Conservation (phyloP, 2,329 filamentous ascomycete genomes). For the Microsporum ferrugineum region DNA sequence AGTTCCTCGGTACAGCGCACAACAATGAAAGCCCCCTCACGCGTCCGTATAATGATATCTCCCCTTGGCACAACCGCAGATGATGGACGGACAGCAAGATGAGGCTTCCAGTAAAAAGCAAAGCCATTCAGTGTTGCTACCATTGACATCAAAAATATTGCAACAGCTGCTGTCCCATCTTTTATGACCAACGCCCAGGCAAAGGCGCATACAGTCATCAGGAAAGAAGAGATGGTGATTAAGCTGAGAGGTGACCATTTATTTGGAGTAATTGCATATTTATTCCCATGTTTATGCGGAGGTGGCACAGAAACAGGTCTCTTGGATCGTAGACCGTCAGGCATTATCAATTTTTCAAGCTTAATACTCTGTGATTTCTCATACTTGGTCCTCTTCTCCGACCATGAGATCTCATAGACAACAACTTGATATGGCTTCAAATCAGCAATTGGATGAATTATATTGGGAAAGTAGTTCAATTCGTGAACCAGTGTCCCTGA, state of each 20-base stretch:
- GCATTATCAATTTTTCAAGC: constrained; percentile 2
- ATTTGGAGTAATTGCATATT: constrained; percentile 15
- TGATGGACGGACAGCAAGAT: constrained; percentile 42
- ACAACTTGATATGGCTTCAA: constrained; percentile 32
- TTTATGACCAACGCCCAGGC: constrained; percentile 24
- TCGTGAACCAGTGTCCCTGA: constrained; percentile 45
- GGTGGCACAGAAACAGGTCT: constrained; percentile 1
- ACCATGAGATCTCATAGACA: constrained; percentile 41
- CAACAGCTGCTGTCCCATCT: constrained; percentile 43
- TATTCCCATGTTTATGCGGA: background rate
- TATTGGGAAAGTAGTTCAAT: constrained; percentile 52
- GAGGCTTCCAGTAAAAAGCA: constrained; percentile 48
- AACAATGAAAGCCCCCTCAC: constrained; percentile 49
- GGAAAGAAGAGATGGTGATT: constrained; percentile 41
- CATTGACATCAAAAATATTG: constrained; percentile 42
- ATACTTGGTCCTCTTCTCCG: constrained; percentile 4
- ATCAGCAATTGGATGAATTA: constrained; percentile 42
- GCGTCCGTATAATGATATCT: constrained; percentile 52
- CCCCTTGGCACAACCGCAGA: constrained; percentile 42
- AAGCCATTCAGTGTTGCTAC: constrained; percentile 46
- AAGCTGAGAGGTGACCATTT: constrained; percentile 45
- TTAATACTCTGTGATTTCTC: constrained; percentile 4
- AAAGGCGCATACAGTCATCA: constrained; percentile 21
- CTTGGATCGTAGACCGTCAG: background rate
- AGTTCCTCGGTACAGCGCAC: constrained; percentile 49